Base-by-base conservation (phyloP, 75 land plant species). In the Cryptomeria japonica region DNA sequence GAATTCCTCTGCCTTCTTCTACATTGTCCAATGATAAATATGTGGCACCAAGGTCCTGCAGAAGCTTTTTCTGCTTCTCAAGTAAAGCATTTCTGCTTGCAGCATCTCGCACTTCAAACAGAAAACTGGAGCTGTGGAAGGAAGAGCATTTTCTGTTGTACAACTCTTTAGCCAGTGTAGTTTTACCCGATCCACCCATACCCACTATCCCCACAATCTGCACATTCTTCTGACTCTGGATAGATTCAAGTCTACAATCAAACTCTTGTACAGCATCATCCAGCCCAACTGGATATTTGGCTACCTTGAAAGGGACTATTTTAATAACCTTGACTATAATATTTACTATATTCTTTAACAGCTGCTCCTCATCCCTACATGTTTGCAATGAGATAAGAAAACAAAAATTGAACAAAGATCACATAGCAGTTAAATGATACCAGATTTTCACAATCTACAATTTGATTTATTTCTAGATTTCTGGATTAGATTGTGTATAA, bases 141-240 rank as follows among this genome's bases (percentile, higher is more conserved):
- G 25, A 22, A 28, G 31, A 42, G n/a, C 31, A 9, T 38, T 80
- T 42, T 8, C 11, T 25, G 28, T 80, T 80, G 83, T 22, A 80
- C 46, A 80, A 28, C 1, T 80, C 31, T 80, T 80, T 80, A 9
- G 83, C 83, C 18, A 80, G 47, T 8, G 83, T 80, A 19, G 83
- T 80, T 28, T 80, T 80, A 25, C 83, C 83, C 2, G 44, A 1
- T 7, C 83, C 83, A 7, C 83, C 83, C 83, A 80, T 80, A 3
- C 83, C 83, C 42, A 80, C 83, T 36, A 80, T 80, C 83, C 83
- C 83, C 22, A 80, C 46, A 41, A 80, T 41, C 28, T 41, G 46
- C 28, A 22, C 47, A 19, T 80, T 79, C 28, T 25, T 22, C 19
- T 41, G 18, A 39, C 44, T 18, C 8, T 38, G 4, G n/a, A 6